Base-by-base conservation (phyloP, 257 asterid species). In the Ophiorrhiza pumila region DNA sequence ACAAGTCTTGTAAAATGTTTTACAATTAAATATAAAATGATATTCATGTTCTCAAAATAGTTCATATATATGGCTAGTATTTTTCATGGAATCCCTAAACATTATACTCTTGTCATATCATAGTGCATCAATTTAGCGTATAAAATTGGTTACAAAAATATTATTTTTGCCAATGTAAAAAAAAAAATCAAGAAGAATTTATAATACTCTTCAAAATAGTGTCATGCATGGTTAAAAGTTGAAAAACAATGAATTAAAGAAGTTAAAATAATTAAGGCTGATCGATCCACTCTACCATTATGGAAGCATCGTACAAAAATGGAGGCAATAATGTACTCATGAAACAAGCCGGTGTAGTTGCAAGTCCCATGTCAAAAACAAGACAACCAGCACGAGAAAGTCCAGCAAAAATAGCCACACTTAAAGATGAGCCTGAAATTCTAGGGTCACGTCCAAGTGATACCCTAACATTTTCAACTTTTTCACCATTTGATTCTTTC, bases 271-370 rank as follows among this genome's bases (percentile, higher is more conserved):
- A 37, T n/a, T n/a, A 37, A 37, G 42, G 7, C 3, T 2, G 42
- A 7, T 6, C 42, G 7, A 37, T 55, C 4, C 9, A 2, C 6
- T 0, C 25, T 83, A 91, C 98, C 98, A 93, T 93, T 5, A 90
- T 87, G 22, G 98, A 93, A 75, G 97, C 98, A 78, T 93, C 87
- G 41, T 84, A 91, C 25, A 32, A 12, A 77, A 88, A 91, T 1
- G 93, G 87, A 47, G 87, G 85, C 64, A 93, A 74, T 77, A 91
- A n/a, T n/a, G 96, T 91, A 59, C 98, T 93, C 97, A 93, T 91
- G 83, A 93, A 93, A 75, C 98, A 93, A 39, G 97, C 97, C 56
- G 98, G 98, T 65, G 98, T 93, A 23, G 98, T 93, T 0, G 96
- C 98, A 49, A 93, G 95, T 58, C 98, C 97, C 96, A 93, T 93